A percentile compares a stretch with the other conserved stretches of the same genome.
Evolutionary conservation across 306 rosid genomes (phyloP).

Genomic region (Herpetospermum pedunculosum): DNA sequence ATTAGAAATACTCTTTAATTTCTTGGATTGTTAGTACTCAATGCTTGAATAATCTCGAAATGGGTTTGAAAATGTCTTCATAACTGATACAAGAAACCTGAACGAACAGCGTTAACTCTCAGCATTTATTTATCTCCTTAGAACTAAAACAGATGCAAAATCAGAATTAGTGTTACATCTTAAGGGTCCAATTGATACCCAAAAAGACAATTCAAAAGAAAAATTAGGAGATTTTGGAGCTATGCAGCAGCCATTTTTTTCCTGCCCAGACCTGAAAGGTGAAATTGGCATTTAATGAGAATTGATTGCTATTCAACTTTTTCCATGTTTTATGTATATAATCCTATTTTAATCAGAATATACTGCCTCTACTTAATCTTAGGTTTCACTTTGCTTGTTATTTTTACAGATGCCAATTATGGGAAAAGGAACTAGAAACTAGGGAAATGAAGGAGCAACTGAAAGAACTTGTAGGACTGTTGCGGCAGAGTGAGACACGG

Average conservation of each 20-base stretch:
- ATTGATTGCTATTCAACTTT: not conserved
- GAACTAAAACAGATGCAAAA: not conserved
- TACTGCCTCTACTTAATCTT: not conserved
- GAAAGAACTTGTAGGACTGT: slow-evolving; percentile 81
- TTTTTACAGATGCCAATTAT: slow-evolving; percentile 67
- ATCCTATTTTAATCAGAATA: not conserved
- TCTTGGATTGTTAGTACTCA: not conserved
- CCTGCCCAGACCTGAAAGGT: not conserved
- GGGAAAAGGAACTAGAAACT: slow-evolving; percentile 90
- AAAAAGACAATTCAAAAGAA: not conserved
- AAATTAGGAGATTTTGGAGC: not conserved
- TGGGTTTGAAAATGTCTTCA: not conserved
- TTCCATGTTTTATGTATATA: not conserved
- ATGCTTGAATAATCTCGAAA: not conserved
- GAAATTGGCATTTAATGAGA: not conserved
- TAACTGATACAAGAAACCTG: not conserved
- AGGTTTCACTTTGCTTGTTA: slow-evolving; percentile 9
- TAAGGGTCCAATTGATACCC: not conserved
- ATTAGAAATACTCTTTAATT: not conserved
- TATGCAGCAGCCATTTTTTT: not conserved
- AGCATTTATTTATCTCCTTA: not conserved
- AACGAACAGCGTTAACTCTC: not conserved
- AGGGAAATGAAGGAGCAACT: slow-evolving; percentile 99
- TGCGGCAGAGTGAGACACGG: slow-evolving; percentile 90
- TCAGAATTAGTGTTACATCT: not conserved